Evolutionary conservation across 371 early-diverging fungal species (phyloP), one percentile per base, ranked within the genome.

Genomic region (Saksenaea oblongispora): DNA sequence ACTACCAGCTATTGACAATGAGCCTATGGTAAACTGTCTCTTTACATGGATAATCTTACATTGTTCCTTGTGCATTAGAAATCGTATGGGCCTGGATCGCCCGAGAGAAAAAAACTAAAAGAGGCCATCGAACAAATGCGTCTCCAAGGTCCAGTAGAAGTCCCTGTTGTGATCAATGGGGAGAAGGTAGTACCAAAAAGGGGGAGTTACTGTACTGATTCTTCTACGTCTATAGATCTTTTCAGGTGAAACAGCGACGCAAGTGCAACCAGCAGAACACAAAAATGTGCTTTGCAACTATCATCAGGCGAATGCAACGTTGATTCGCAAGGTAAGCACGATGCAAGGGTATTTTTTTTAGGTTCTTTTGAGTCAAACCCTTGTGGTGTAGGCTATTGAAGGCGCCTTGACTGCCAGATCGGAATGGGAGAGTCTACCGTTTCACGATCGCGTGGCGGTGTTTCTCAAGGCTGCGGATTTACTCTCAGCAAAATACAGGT

Each of bases 401-500:
- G 92, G 91, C 57, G 92, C 96, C n/a, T 78, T 96, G 67, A 84
- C 78, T 28, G 95, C 93, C 57, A 93, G 93, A 80, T 78, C 82
- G 56, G 76, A 80, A 54, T 97, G 98, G 97, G 95, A 95, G 74
- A 74, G 87, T 57, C 87, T 95, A 84, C 96, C 95, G 28, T 92
- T 96, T 79, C 87, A 86, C 71, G 97, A 96, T 69, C 92, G 96
- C 64, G 89, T 91, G 59, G 93, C 96, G 47, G 94, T 98, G 75
- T 96, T 98, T 81, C 84, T 98, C 78, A 94, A 95, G 82, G 97
- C 98, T 15, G 97, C 98, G 60, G 97, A 98, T 73, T 80, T 97
- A 53, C 79, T 95, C 10, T 66, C 94, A 34, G 77, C 73, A 67
- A 96, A 96, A 78, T 95, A 96, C 84, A 86, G 95, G 74, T 87